These are phyloP conservation scores for Kodamaea sp. DNA, from an alignment of 1,139 yeast species.

Conservation along the genomic window DNA sequence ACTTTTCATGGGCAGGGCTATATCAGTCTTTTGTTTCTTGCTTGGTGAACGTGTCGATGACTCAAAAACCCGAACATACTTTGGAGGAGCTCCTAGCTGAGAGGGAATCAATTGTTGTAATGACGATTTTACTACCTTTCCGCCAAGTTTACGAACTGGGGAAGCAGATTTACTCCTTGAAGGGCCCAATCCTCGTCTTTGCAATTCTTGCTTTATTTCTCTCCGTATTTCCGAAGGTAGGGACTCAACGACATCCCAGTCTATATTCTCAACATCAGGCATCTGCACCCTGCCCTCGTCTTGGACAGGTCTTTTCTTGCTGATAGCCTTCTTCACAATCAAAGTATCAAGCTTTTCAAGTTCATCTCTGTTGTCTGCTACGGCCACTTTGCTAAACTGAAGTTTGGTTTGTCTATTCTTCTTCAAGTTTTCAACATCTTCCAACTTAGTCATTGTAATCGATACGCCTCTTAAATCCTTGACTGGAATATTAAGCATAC, in stretches of 20 bases:
- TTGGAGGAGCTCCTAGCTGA: conserved; percentile 30
- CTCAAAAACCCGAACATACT: conserved; percentile 38
- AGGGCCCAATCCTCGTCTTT: conserved; percentile 30
- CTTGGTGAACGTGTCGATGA: conserved; percentile 28
- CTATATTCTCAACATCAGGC: conserved; percentile 31
- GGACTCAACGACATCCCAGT: conserved; percentile 55
- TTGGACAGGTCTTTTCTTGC: not conserved
- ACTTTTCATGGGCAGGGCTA: conserved; percentile 15
- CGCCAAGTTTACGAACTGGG: conserved; percentile 14
- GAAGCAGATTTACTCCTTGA: conserved; percentile 14
- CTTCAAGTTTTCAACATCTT: conserved; percentile 34
- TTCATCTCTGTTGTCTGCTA: not conserved
- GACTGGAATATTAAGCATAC: conserved; percentile 61
- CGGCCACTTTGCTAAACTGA: conserved; percentile 26
- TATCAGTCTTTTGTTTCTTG: conserved; percentile 9
- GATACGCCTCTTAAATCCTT: conserved; percentile 78
- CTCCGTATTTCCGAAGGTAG: conserved; percentile 53
- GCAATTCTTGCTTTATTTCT: conserved; percentile 50
- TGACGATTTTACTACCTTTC: conserved; percentile 24
- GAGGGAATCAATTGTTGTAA: conserved; percentile 45
- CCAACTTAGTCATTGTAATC: conserved; percentile 60
- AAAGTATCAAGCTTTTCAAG: not conserved
- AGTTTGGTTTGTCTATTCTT: conserved; percentile 43
- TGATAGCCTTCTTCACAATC: too few relatives aligned
- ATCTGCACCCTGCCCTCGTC: not conserved